Conservation (phyloP, 305 asterid genomes). For the Solanum hybrid region DNA sequence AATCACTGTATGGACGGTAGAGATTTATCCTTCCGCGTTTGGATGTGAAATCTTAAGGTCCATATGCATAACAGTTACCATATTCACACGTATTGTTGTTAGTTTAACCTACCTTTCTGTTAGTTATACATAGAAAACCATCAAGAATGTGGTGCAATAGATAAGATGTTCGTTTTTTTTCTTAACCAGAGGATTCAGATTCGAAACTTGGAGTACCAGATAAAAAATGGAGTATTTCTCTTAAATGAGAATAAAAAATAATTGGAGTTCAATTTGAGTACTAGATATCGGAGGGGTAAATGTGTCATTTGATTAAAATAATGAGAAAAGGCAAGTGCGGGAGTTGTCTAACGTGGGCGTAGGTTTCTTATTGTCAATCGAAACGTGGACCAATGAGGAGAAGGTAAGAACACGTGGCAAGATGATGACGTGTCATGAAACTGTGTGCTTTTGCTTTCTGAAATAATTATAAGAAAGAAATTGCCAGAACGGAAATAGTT, state of each 20-base stretch:
- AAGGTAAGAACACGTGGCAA: background rate
- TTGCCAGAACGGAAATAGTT: constrained; percentile 12
- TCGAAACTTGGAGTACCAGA: too few relatives aligned
- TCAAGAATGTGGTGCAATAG: background rate
- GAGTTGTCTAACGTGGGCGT: background rate
- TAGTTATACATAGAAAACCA: background rate
- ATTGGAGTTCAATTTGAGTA: too few relatives aligned
- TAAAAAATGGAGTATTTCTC: too few relatives aligned
- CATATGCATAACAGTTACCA: background rate
- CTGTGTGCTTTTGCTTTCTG: background rate
- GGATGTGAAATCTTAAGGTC: background rate
- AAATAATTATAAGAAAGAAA: background rate
- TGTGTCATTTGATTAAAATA: background rate
- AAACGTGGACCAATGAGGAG: constrained; percentile 8
- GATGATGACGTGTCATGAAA: background rate
- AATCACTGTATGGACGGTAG: background rate
- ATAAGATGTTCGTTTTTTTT: too few relatives aligned
- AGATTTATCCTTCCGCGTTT: background rate
- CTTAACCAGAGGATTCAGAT: too few relatives aligned
- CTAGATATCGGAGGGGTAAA: background rate
- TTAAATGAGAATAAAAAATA: too few relatives aligned
- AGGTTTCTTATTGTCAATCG: background rate
- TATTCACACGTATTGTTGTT: background rate
- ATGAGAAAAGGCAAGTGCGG: background rate
- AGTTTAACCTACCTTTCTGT: constrained; percentile 5